phyloP scores from a whole-genome alignment of 192 early-diverging fungal species.

The Coemansia asiatica region DNA sequence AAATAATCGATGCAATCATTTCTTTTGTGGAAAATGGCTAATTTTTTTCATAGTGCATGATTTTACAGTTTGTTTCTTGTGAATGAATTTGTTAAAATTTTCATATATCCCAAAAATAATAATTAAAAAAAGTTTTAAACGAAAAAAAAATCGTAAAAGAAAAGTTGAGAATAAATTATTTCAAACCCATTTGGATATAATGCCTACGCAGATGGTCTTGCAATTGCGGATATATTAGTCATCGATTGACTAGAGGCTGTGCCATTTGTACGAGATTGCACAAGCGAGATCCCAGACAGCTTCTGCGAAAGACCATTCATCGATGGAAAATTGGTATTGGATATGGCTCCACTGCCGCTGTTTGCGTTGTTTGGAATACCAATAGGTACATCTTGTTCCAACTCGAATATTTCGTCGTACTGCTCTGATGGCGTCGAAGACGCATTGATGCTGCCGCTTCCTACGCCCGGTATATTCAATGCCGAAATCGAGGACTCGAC shows the following conservation, averaged over 20 bases:
- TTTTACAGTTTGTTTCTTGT: too few species aligned
- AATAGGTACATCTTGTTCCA: conserved; percentile 33
- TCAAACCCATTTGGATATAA: too few species aligned
- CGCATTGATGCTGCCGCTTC: conserved; percentile 24
- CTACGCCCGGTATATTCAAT: background rate
- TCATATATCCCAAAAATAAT: too few species aligned
- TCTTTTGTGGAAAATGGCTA: too few species aligned
- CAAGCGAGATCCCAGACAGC: conserved; percentile 39
- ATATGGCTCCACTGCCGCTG: conserved; percentile 11
- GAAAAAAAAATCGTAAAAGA: background rate
- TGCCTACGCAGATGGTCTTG: conserved; percentile 20
- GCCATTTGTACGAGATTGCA: background rate
- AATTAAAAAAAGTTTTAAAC: background rate
- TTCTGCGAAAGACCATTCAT: conserved; percentile 44
- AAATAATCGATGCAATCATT: too few species aligned
- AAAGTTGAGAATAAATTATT: too few species aligned
- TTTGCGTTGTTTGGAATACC: background rate
- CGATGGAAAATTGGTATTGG: conserved; percentile 39
- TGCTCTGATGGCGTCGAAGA: conserved; percentile 46
- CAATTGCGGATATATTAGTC: conserved; percentile 32
- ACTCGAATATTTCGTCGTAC: conserved; percentile 51
- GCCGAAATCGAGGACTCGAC: conserved; percentile 17
- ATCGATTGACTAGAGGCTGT: conserved; percentile 16
- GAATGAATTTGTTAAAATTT: too few species aligned
- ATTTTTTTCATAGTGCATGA: too few species aligned